Conservation (phyloP, 306 rosid species). For the Prunus campanulata region DNA sequence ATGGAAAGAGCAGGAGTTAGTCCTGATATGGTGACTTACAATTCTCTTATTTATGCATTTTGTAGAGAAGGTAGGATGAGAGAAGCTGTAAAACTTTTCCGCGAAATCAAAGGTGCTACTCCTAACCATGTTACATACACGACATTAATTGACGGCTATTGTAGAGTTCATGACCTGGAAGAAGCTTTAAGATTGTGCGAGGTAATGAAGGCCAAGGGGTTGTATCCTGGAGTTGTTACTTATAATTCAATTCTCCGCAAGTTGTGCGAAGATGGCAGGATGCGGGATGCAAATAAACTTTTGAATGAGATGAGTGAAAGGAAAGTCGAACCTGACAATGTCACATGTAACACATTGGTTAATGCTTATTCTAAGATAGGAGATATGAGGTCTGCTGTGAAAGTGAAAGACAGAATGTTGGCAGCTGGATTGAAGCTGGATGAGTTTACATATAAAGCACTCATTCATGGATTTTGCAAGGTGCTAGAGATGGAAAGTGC, state of each 20-base stretch:
- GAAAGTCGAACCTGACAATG: slow-evolving; percentile 68
- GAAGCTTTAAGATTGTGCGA: slow-evolving; percentile 60
- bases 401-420: slow-evolving; percentile 72
- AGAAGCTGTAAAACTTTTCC: slow-evolving; percentile 73
- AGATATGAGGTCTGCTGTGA: slow-evolving; percentile 71
- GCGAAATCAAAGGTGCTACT: slow-evolving; percentile 53
- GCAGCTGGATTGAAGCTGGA: slow-evolving; percentile 75
- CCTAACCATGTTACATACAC: slow-evolving; percentile 79
- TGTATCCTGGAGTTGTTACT: slow-evolving; percentile 74
- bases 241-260: slow-evolving; percentile 77
- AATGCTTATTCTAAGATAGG: slow-evolving; percentile 85
- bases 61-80: slow-evolving; percentile 86
- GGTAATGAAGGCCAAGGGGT: slow-evolving; percentile 65
- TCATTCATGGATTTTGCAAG: slow-evolving; percentile 81
- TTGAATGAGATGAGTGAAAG: slow-evolving; percentile 77
- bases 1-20: slow-evolving; percentile 75
- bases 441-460: slow-evolving; percentile 69
- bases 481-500: slow-evolving; percentile 53
- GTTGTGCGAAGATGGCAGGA: slow-evolving; percentile 74
- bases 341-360: slow-evolving; percentile 86
- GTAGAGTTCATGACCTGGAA: slow-evolving; percentile 61
- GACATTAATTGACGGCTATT: slow-evolving; percentile 81
- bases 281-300: slow-evolving; percentile 77
- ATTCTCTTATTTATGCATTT: slow-evolving; percentile 76
- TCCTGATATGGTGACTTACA: slow-evolving; percentile 73